Conservation (phyloP, 2,329 filamentous ascomycete species). For the Neonectria neomacrospora region DNA sequence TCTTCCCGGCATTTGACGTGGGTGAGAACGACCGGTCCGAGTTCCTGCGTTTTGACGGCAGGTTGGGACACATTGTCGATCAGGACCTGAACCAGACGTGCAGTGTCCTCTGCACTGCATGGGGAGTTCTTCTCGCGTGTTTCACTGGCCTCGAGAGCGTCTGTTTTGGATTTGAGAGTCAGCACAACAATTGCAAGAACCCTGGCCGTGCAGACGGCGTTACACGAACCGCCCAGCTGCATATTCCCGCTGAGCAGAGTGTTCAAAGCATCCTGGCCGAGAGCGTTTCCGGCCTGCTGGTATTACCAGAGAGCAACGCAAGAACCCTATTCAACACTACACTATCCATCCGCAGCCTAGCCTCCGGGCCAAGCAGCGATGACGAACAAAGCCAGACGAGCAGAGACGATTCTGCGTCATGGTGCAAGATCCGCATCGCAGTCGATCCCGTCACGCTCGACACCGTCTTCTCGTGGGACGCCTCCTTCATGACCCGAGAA, state of each 20-base stretch:
- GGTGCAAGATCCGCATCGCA: slow-evolving; percentile 35
- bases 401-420: neutral
- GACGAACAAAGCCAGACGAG: slow-evolving; percentile 18
- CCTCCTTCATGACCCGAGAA: slow-evolving; percentile 52
- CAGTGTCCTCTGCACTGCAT: slow-evolving; percentile 25
- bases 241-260: slow-evolving; percentile 19
- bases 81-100: slow-evolving; percentile 19
- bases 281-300: neutral
- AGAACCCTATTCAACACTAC: slow-evolving; percentile 58
- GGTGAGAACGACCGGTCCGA: slow-evolving; percentile 23
- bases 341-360: slow-evolving; percentile 43
- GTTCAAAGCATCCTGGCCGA: slow-evolving; percentile 6
- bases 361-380: slow-evolving; percentile 43
- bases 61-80: neutral
- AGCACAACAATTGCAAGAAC: slow-evolving; percentile 8
- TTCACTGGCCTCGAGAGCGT: slow-evolving; percentile 39
- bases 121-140: slow-evolving; percentile 33
- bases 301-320: slow-evolving; percentile 9
- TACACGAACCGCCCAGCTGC: slow-evolving; percentile 4
- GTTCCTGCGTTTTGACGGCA: slow-evolving; percentile 7
- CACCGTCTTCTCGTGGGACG: slow-evolving; percentile 47
- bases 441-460: slow-evolving; percentile 33
- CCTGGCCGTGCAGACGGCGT: neutral
- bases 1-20: slow-evolving; percentile 37
- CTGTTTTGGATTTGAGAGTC: slow-evolving; percentile 31